Evolutionary conservation across 768 basidiomycete genomes (phyloP).

Genomic region (Panaeolus cyanescens): DNA sequence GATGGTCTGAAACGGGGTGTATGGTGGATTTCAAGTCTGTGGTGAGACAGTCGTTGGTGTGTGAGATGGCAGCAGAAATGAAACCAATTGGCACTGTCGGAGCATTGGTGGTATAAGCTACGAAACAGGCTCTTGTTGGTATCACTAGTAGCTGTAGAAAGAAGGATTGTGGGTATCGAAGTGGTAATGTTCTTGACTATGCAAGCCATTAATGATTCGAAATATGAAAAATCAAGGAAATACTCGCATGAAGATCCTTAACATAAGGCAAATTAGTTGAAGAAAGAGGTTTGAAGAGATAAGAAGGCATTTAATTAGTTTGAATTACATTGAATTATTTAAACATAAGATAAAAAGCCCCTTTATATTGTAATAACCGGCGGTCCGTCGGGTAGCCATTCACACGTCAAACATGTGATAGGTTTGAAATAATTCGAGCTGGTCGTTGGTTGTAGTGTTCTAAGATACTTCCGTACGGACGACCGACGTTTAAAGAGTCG

Average conservation of each 20-base stretch:
- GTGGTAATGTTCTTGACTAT: conserved; percentile 38
- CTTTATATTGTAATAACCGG: not conserved
- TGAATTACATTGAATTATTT: not conserved
- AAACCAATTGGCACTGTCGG: conserved; percentile 40
- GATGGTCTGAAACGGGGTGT: not conserved
- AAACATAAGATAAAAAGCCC: not conserved
- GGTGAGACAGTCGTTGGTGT: not conserved
- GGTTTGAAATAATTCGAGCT: not conserved
- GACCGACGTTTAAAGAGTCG: not conserved
- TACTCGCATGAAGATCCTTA: conserved; percentile 44
- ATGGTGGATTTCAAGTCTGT: conserved; percentile 10
- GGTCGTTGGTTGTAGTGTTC: not conserved
- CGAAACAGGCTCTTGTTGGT: conserved; percentile 40
- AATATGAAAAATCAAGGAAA: not conserved
- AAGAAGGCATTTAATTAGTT: not conserved
- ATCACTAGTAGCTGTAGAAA: conserved; percentile 48
- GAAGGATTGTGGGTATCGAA: conserved; percentile 43
- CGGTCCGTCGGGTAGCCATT: not conserved
- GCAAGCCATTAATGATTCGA: conserved; percentile 10
- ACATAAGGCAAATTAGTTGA: conserved; percentile 35
- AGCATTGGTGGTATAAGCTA: conserved; percentile 33
- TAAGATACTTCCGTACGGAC: not conserved
- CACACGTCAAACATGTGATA: conserved; percentile 3
- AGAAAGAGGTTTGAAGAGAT: conserved; percentile 24
- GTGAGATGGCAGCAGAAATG: conserved; percentile 37